phyloP scores from a whole-genome alignment of 805 yeast genomes.

The Maudiozyma serrabonitensis region DNA sequence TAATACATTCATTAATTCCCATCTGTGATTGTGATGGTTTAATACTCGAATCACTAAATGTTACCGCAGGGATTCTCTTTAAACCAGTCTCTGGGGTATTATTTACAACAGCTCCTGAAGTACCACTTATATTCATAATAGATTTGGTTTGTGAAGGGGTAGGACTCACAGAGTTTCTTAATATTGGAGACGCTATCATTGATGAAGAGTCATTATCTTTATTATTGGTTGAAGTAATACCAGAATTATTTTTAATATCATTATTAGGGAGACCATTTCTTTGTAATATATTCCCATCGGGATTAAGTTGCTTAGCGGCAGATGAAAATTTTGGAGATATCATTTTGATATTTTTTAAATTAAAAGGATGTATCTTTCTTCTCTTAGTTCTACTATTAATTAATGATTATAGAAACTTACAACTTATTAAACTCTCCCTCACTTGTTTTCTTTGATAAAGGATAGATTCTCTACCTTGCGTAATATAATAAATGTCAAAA shows the following conservation, averaged over 20 bases:
- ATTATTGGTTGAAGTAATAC: neutral
- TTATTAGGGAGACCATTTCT: neutral
- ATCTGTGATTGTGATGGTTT: constrained; percentile 6
- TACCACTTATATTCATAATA: constrained; percentile 23
- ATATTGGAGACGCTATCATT: constrained; percentile 3
- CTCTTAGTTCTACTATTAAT: too few relatives aligned
- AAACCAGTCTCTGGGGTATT: constrained; percentile 24
- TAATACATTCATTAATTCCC: neutral
- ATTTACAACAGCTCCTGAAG: constrained; percentile 25
- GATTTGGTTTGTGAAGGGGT: constrained; percentile 15
- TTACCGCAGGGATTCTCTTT: constrained; percentile 26
- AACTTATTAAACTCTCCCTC: too few relatives aligned
- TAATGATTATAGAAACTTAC: too few relatives aligned
- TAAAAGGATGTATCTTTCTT: too few relatives aligned
- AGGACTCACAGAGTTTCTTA: constrained; percentile 17
- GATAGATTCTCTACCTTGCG: too few relatives aligned
- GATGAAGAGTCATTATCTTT: neutral
- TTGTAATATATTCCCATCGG: neutral
- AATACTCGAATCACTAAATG: constrained; percentile 22
- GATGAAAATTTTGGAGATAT: constrained; percentile 4
- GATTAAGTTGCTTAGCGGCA: neutral
- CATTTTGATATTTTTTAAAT: neutral
- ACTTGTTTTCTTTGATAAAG: too few relatives aligned
- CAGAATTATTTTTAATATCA: neutral
- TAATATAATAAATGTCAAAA: too few relatives aligned